These are phyloP conservation scores for Wallacemonas sp. DNA, from an alignment of 208 protist species.

Conservation along the genomic window DNA sequence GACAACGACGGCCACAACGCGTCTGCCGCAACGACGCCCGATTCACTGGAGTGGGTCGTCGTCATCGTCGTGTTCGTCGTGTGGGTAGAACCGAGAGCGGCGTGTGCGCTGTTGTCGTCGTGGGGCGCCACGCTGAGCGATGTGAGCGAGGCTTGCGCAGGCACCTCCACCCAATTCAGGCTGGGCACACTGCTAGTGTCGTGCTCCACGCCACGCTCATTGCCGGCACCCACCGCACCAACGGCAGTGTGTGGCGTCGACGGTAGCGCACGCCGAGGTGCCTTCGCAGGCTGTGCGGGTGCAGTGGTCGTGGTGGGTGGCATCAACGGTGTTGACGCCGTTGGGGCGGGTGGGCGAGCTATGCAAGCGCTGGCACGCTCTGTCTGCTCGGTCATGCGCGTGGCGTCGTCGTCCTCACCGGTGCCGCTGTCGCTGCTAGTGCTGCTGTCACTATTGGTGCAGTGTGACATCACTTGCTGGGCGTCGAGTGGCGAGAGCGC, in stretches of 20 bases:
- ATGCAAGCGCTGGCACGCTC: not conserved
- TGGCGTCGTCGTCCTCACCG: not conserved
- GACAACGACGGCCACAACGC: no score
- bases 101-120: not conserved
- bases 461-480: not conserved
- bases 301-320: no score
- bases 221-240: no score
- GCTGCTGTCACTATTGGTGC: no score
- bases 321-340: no score
- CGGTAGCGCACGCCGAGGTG: no score
- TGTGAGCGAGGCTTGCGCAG: slow-evolving; percentile 1
- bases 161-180: slow-evolving; percentile 1
- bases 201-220: no score
- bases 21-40: no score
- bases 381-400: not conserved
- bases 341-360: no score
- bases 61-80: not conserved
- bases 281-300: no score
- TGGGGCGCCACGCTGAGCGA: not conserved
- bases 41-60: no score
- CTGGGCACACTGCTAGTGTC: not conserved
- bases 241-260: no score
- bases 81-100: not conserved
- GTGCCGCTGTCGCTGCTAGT: not conserved
- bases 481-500: not conserved